Evolutionary conservation across 208 protist genomes (phyloP).

Genomic region (Naegleria fowleri): DNA sequence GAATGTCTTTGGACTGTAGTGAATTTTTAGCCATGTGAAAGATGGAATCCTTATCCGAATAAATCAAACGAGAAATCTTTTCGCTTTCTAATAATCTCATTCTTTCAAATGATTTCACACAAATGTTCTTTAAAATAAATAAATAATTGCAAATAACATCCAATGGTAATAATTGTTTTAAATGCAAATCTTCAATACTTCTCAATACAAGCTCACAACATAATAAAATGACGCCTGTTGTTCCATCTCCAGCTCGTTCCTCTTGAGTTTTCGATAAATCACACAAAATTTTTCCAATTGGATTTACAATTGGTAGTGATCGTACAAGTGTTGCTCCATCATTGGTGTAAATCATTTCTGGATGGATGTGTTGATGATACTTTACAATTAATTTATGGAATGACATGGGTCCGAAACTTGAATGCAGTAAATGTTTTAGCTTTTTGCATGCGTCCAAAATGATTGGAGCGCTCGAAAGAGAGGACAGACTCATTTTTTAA

Average conservation of each 20-base stretch:
- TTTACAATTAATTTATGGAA: slow-evolving; percentile 11
- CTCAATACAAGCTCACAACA: neutral
- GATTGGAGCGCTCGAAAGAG: neutral
- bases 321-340: slow-evolving; percentile 99
- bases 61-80: neutral
- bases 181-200: neutral
- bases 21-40: neutral
- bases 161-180: neutral
- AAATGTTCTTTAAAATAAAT: neutral
- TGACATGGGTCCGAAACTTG: neutral
- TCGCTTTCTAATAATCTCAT: neutral
- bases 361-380: neutral
- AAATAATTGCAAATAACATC: neutral
- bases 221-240: slow-evolving; percentile 98
- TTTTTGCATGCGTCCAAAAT: neutral
- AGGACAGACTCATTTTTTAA: neutral
- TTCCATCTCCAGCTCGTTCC: slow-evolving; percentile 98
- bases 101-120: neutral
- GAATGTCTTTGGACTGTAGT: neutral
- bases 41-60: neutral
- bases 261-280: slow-evolving; percentile 98
- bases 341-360: slow-evolving; percentile 61
- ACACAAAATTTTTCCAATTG: slow-evolving; percentile 64
- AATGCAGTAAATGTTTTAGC: neutral
- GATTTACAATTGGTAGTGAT: slow-evolving; percentile 77